Evolutionary conservation across 495 filamentous ascomycete genomes (phyloP), one percentile per base, ranked within the genome.

Genomic region (Daldinia decipiens): DNA sequence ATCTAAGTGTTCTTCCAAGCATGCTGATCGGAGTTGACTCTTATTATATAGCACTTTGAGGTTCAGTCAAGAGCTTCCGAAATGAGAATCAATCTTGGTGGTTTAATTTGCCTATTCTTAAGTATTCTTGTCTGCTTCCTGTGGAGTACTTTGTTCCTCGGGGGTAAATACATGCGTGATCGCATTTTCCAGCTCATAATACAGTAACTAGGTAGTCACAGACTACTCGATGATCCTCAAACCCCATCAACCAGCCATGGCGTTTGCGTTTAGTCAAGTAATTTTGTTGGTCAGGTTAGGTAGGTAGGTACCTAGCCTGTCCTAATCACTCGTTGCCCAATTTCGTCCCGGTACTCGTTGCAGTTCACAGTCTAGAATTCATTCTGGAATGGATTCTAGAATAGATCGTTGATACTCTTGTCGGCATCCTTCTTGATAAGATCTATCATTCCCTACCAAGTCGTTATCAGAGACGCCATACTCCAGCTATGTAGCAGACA

Each of bases 371-470:
- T 31, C 31, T 36, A n/a, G 8, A 56, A 52, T 15, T 32, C 29
- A 7, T n/a, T 55, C 84, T 76, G 97, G 65, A 98, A 89, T 70
- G 98, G 79, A 80, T 97, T 55, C 84, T 76, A 97, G 65, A 98
- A 89, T 70, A 99, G 79, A 80, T 97, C 95, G 61, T 89, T 90
- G 71, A 99, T 89, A 5, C 89, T 87, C 79, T 97, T 97, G 75
- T 98, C 94, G 32, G 95, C 91, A 75, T 99, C 95, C 67, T 93
- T 91, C 76, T 91, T 93, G 78, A 99, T 98, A 72, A 99, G 81
- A 40, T 95, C 93, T 47, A 95, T 76, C 95, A 99, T 98, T 6
- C 93, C 95, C 93, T 97, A 71, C 29, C 71, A 17, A 74, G 55
- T 34, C 51, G 54, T 67, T 31, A 56, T 68, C 5, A 59, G 54